Evolutionary conservation across 306 rosid species (phyloP).

Genomic region (Vachellia collinsii): DNA sequence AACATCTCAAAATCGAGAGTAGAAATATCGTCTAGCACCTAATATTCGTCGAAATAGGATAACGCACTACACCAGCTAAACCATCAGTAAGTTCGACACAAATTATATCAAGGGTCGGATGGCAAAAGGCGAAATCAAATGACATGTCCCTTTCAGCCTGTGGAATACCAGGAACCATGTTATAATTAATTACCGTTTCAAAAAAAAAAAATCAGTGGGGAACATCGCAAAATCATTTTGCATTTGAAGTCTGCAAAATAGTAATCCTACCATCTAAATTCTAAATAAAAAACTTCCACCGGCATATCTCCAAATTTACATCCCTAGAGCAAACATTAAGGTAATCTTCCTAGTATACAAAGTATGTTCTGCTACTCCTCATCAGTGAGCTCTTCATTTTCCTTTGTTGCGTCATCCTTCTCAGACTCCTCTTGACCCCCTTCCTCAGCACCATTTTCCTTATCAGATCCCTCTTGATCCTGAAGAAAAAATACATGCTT

Average conservation of each 20-base stretch:
- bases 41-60: neutral
- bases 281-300: neutral
- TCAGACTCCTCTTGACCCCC: constrained; percentile 53
- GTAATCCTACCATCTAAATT: neutral
- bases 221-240: constrained; percentile 28
- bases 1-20: neutral
- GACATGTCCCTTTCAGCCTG: neutral
- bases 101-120: neutral
- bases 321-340: constrained; percentile 4
- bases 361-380: constrained; percentile 50
- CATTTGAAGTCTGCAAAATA: neutral
- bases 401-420: constrained; percentile 43
- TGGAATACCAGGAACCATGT: constrained; percentile 1
- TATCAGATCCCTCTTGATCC: constrained; percentile 60
- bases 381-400: constrained; percentile 19
- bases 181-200: constrained; percentile 7
- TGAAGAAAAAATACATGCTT: constrained; percentile 13
- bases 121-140: neutral
- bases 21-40: neutral
- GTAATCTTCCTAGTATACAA: neutral
- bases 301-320: constrained; percentile 43
- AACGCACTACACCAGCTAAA: neutral
- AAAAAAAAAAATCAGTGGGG: neutral
- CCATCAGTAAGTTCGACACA: neutral
- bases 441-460: constrained; percentile 39